Percentiles rank a stretch among this genome's conserved stretches.
phyloP scores from a whole-genome alignment of 495 filamentous ascomycete species.

The Paragyromitra xinjiangensis region DNA sequence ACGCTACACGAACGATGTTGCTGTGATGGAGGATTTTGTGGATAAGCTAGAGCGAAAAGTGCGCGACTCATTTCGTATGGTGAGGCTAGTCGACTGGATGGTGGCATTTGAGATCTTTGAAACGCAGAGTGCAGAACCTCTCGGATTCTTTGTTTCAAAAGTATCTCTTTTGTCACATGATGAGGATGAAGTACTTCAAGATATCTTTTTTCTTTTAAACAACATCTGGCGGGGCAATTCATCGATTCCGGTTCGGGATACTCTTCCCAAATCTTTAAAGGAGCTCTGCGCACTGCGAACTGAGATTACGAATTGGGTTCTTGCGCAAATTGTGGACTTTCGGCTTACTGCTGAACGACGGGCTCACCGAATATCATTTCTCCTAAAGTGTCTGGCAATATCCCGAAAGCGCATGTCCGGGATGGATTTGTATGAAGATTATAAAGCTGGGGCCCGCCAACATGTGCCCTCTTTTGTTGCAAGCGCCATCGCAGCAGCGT shows the following conservation, averaged over 20 bases:
- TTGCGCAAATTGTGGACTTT: slow-evolving; percentile 56
- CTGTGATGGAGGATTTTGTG: slow-evolving; percentile 55
- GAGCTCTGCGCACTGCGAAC: slow-evolving; percentile 56
- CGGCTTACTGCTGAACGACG: slow-evolving; percentile 53
- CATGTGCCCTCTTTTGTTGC: slow-evolving; percentile 58
- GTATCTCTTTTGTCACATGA: slow-evolving; percentile 55
- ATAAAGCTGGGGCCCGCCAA: slow-evolving; percentile 52
- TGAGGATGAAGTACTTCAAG: slow-evolving; percentile 57
- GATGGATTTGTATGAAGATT: slow-evolving; percentile 58
- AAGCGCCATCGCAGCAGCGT: slow-evolving; percentile 55
- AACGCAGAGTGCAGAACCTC: slow-evolving; percentile 57
- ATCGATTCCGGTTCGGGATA: slow-evolving; percentile 50
- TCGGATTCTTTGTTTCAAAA: slow-evolving; percentile 58
- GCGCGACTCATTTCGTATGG: slow-evolving; percentile 51
- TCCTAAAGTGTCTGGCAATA: slow-evolving; percentile 55
- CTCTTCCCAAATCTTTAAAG: slow-evolving; percentile 55
- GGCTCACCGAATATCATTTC: slow-evolving; percentile 53
- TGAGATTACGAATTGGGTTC: slow-evolving; percentile 56
- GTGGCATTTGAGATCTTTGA: slow-evolving; percentile 58
- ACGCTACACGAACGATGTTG: slow-evolving; percentile 40
- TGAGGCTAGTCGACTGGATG: slow-evolving; percentile 59
- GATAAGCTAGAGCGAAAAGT: slow-evolving; percentile 52
- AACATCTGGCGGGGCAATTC: slow-evolving; percentile 55
- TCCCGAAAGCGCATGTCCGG: slow-evolving; percentile 58
- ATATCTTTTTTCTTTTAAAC: slow-evolving; percentile 56